Evolutionary conservation across 129 eudicot genomes (phyloP).

Genomic region (Chrysanthemum lavandulifolium): DNA sequence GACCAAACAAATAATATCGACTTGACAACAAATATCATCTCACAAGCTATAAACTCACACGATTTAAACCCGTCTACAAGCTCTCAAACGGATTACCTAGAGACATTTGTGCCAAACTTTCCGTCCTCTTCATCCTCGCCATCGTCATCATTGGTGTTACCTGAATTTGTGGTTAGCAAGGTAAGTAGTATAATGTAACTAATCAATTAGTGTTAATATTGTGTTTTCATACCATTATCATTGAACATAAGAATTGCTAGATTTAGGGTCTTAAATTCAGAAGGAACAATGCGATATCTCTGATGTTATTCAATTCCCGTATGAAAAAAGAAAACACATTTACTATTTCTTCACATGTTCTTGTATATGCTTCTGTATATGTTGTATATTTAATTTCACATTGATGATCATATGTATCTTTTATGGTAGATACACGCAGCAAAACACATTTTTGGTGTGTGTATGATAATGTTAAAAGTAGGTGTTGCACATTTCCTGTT

Average conservation of each 20-base stretch:
- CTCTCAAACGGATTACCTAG: slow-evolving; percentile 32
- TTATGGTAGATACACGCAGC: slow-evolving; percentile 22
- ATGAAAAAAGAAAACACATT: slow-evolving; percentile 26
- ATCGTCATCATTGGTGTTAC: slow-evolving; percentile 26
- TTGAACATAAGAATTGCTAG: slow-evolving; percentile 38
- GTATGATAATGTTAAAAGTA: slow-evolving; percentile 29
- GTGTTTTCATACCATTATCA: slow-evolving; percentile 10
- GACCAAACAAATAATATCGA: slow-evolving; percentile 15
- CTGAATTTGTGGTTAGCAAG: slow-evolving; percentile 24
- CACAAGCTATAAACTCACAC: slow-evolving; percentile 7
- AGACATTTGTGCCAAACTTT: slow-evolving; percentile 16
- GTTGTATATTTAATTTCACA: slow-evolving; percentile 18
- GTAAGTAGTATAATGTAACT: slow-evolving; percentile 32
- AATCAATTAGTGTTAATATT: slow-evolving; percentile 15
- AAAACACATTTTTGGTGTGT: slow-evolving; percentile 17
- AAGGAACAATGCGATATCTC: slow-evolving; percentile 36
- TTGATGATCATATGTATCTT: slow-evolving; percentile 11
- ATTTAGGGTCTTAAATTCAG: slow-evolving; percentile 35
- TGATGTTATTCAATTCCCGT: slow-evolving; percentile 25
- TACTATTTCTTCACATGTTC: slow-evolving; percentile 33
- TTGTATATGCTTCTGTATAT: slow-evolving; percentile 24
- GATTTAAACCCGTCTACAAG: slow-evolving; percentile 12
- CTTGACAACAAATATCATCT: neutral
- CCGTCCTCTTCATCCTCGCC: slow-evolving; percentile 27
- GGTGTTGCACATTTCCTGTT: slow-evolving; percentile 22